Evolutionary conservation across 768 basidiomycete genomes (phyloP), one percentile per base, ranked within the genome.

Genomic region (Botryobasidium botryosum): DNA sequence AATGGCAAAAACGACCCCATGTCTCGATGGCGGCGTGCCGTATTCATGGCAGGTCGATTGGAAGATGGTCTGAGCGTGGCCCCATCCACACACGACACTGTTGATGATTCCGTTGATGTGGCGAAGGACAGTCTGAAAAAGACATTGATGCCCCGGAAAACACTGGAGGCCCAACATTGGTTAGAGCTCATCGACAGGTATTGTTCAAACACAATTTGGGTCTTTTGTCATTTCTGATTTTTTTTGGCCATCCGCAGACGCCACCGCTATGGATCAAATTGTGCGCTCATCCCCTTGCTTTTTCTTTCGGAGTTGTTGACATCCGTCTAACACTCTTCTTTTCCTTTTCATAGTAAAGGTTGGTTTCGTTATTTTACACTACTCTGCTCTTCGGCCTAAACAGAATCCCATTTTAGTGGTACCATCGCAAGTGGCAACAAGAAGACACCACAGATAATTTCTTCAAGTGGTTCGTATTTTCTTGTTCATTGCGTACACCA

Each of bases 371-470:
- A 20, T 7, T 35, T 25, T 13, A 5, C 18, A 18, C 15, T 6
- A 18, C 46, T 43, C 5, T 28, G 15, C 20, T 21, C 7, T 8
- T n/a, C 24, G 7, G 3, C 21, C 15, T n/a, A n/a, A 35, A 50
- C 23, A 29, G 35, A 24, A 39, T 36, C 37, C 25, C 35, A 25
- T 31, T 17, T 32, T 33, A 75, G 72, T 73, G 61, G 59, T 81
- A 79, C 55, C 74, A 77, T 53, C 60, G 57, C 45, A 57, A 57
- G 43, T 81, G 79, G 78, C 62, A 68, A 47, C 63, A 69, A 40
- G 67, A 65, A 6, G 69, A 77, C 48, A 77, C 77, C 0, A 54
- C 51, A 24, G 75, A 79, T 45, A 79, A 78, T 54, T 79, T 81
- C 54, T 81, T 79, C 59, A 60, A 60, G 48, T 77, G 74, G 74